Conservation (phyloP, 2,329 filamentous ascomycete species). For the Macrophomina tecta region DNA sequence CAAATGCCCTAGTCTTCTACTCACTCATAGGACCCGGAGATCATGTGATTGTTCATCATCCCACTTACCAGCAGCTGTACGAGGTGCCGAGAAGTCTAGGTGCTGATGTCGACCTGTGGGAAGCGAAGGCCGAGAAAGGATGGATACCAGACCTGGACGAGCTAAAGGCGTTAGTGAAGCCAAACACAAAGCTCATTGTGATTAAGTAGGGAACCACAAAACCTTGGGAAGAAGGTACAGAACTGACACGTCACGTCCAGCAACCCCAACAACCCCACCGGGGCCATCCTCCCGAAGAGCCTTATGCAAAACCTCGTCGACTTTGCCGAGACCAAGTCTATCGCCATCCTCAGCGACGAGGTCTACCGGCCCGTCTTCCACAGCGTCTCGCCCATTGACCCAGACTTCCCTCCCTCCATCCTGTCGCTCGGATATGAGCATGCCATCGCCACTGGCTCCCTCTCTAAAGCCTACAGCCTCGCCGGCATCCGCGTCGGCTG, state of each 20-base stretch:
- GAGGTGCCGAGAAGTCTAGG: conserved; percentile 75
- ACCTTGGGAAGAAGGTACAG: not conserved
- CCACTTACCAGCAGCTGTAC: conserved; percentile 87
- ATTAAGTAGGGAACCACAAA: conserved; percentile 53
- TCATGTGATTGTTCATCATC: conserved; percentile 85
- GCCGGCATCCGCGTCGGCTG: conserved; percentile 84
- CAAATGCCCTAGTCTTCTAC: conserved; percentile 84
- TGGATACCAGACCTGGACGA: conserved; percentile 73
- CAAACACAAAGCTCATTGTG: conserved; percentile 74
- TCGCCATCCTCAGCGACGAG: conserved; percentile 74
- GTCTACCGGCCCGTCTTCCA: conserved; percentile 87
- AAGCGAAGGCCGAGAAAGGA: conserved; percentile 65
- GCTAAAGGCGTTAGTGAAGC: conserved; percentile 67
- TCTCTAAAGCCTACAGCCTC: conserved; percentile 85
- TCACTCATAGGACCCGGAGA: conserved; percentile 74
- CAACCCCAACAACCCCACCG: conserved; percentile 82
- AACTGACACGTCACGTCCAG: conserved; percentile 51
- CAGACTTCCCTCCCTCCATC: conserved; percentile 68
- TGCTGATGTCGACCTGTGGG: conserved; percentile 79
- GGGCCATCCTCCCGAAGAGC: conserved; percentile 66
- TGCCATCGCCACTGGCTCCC: conserved; percentile 75
- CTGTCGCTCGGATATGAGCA: conserved; percentile 75
- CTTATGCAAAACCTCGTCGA: conserved; percentile 67
- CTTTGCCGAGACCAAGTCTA: conserved; percentile 64
- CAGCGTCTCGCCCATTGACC: conserved; percentile 60